Conservation (phyloP, 495 filamentous ascomycete genomes). For the Pyronema domesticum region DNA sequence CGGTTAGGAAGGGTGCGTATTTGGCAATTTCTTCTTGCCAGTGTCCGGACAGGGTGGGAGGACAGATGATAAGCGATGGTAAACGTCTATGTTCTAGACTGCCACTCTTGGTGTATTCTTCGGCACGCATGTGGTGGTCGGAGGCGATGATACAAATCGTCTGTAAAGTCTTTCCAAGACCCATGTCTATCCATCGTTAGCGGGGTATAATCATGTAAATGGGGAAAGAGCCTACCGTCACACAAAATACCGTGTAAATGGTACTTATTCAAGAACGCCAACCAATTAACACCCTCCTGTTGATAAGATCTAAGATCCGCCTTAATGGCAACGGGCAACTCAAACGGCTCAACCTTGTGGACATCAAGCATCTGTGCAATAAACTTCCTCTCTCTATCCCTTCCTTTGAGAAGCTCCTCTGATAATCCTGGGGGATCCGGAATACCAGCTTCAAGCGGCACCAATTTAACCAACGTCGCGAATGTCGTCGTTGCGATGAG, state of each 20-base stretch:
- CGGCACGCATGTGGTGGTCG: slow-evolving; percentile 82
- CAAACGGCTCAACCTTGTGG: slow-evolving; percentile 85
- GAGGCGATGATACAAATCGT: slow-evolving; percentile 95
- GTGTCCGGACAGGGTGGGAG: slow-evolving; percentile 91
- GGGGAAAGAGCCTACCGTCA: slow-evolving; percentile 32
- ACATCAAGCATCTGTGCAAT: slow-evolving; percentile 90
- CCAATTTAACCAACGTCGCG: slow-evolving; percentile 91
- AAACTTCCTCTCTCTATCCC: slow-evolving; percentile 86
- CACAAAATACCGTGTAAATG: slow-evolving; percentile 96
- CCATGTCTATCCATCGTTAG: slow-evolving; percentile 50
- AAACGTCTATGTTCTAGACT: slow-evolving; percentile 57
- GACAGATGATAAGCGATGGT: slow-evolving; percentile 87
- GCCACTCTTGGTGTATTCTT: slow-evolving; percentile 68
- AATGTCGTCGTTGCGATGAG: slow-evolving; percentile 93
- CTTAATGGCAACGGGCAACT: slow-evolving; percentile 90
- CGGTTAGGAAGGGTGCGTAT: slow-evolving; percentile 83
- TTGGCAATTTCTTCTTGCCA: slow-evolving; percentile 95
- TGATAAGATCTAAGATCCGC: slow-evolving; percentile 90
- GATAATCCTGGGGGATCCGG: slow-evolving; percentile 90
- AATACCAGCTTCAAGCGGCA: slow-evolving; percentile 94
- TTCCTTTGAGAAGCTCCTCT: slow-evolving; percentile 65
- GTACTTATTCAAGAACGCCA: slow-evolving; percentile 93
- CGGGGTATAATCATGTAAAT: background rate
- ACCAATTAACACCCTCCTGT: slow-evolving; percentile 97
- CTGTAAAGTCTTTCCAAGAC: slow-evolving; percentile 91